Evolutionary conservation across 495 filamentous ascomycete genomes (phyloP).

Genomic region (Aspergillus panamensis): DNA sequence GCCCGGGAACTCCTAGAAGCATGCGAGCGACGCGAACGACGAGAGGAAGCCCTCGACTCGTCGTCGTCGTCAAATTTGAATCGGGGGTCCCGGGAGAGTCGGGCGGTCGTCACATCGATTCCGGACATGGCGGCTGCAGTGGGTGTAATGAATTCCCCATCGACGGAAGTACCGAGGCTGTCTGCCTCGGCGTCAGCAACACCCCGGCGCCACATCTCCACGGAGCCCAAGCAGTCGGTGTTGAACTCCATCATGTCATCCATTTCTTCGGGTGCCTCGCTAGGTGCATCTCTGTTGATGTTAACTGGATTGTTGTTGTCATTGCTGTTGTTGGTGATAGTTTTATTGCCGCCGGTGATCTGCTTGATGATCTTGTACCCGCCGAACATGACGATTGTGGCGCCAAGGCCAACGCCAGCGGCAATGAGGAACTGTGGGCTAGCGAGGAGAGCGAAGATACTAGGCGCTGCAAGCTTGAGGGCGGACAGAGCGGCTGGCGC

Average conservation of each 20-base stretch:
- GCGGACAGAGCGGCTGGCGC: constrained; percentile 70
- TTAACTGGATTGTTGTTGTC: constrained; percentile 3
- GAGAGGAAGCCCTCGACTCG: constrained; percentile 35
- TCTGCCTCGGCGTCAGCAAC: constrained; percentile 64
- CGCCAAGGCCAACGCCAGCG: constrained; percentile 80
- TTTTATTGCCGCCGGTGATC: constrained; percentile 47
- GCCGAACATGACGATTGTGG: constrained; percentile 89
- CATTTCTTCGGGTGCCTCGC: constrained; percentile 26
- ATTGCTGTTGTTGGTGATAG: too few species aligned
- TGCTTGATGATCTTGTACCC: constrained; percentile 96
- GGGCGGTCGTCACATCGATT: constrained; percentile 42
- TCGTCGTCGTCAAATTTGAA: constrained; percentile 43
- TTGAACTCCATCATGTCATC: constrained; percentile 58
- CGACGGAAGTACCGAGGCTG: constrained; percentile 65
- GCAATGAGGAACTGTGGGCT: constrained; percentile 92
- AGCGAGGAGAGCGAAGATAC: constrained; percentile 80
- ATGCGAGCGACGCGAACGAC: constrained; percentile 40
- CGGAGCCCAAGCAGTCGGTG: constrained; percentile 55
- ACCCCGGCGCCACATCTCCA: constrained; percentile 83
- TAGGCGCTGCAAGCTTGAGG: constrained; percentile 75
- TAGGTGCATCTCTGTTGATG: neutral
- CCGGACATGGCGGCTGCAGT: constrained; percentile 61
- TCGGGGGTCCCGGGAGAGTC: constrained; percentile 33
- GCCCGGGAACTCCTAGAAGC: constrained; percentile 12
- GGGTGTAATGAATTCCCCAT: constrained; percentile 83